Base-by-base conservation (phyloP, 1,284 basidiomycete species). In the Tilletia indica region DNA sequence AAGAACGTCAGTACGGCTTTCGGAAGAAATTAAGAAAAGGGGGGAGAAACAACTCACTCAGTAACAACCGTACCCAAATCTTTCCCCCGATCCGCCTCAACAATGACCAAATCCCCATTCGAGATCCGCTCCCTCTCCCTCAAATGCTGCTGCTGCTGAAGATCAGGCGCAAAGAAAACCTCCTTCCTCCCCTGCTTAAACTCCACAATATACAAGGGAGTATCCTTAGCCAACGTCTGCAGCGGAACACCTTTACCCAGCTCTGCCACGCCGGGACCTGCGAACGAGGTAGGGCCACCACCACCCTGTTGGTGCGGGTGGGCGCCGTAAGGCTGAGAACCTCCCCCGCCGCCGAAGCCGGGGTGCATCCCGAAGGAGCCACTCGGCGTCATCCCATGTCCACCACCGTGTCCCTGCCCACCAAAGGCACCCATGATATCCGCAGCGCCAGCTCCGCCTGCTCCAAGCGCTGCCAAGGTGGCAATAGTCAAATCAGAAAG, bases 161-260 rank as follows among this genome's bases (percentile, higher is more conserved):
- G 42, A 34, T 80, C 70, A 79, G 93, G 91, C 2, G 90, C 90
- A 77, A 91, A 88, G 85, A 96, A 98, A 45, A 99, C 86, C 85
- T 98, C 96, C 73, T 94, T 95, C 38, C 96, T 89, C 0, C 93
- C 93, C 0, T 94, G 94, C 86, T 98, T 98, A 88, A 99, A 99
- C 82, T 97, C 93, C 79, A 98, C 92, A 80, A 98, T 95, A 87
- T 90, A 98, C 4, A 98, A 88, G n/a, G 92, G 92, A 86, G 92
- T 93, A 34, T 90, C 89, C 19, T 90, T 86, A 0, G 93, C 91
- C 39, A 99, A 90, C 39, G 90, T 86, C 79, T 91, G 89, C 19
- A 98, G 87, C 0, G 94, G 93, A 0, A 97, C 89, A 21, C 95
- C 95, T 81, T 92, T 92, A 66, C 95, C 95, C 14, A 97, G 89